phyloP scores from a whole-genome alignment of 140 eudicot species.

The Bidens hawaiensis region DNA sequence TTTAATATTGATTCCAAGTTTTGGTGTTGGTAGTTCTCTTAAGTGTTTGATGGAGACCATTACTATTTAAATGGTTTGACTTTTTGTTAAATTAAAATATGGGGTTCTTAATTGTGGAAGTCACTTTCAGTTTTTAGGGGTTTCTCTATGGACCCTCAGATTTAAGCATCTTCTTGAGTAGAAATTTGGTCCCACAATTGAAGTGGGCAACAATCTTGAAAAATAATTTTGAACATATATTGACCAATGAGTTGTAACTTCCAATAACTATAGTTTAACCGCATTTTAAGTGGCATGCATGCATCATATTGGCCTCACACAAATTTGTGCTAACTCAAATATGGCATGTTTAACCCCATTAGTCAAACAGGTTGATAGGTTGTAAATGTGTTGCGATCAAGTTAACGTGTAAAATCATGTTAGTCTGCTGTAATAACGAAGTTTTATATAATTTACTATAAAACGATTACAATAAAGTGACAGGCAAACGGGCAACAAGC shows the following conservation, averaged over 20 bases:
- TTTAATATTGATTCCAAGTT: slow-evolving; percentile 26
- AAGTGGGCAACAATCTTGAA: slow-evolving; percentile 17
- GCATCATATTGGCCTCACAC: neutral
- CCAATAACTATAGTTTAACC: too few relatives aligned
- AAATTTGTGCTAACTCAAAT: neutral
- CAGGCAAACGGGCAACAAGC: too few relatives aligned
- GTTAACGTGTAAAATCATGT: neutral
- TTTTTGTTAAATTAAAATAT: slow-evolving; percentile 18
- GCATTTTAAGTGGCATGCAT: neutral
- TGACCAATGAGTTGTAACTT: neutral
- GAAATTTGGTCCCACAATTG: slow-evolving; percentile 18
- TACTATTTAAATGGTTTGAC: slow-evolving; percentile 27
- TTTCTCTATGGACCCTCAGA: slow-evolving; percentile 30
- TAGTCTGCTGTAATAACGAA: neutral
- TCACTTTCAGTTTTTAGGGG: slow-evolving; percentile 30
- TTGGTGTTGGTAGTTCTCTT: slow-evolving; percentile 25
- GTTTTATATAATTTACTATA: too few relatives aligned
- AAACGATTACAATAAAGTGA: too few relatives aligned
- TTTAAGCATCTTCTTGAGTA: slow-evolving; percentile 31
- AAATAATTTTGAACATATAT: neutral
- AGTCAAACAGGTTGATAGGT: neutral
- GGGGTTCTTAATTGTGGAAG: slow-evolving; percentile 23
- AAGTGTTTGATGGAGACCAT: slow-evolving; percentile 28
- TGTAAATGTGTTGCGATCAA: too few relatives aligned
- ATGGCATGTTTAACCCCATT: neutral